phyloP scores from a whole-genome alignment of 2,329 filamentous ascomycete species.

The Pseudogymnoascus sp. region DNA sequence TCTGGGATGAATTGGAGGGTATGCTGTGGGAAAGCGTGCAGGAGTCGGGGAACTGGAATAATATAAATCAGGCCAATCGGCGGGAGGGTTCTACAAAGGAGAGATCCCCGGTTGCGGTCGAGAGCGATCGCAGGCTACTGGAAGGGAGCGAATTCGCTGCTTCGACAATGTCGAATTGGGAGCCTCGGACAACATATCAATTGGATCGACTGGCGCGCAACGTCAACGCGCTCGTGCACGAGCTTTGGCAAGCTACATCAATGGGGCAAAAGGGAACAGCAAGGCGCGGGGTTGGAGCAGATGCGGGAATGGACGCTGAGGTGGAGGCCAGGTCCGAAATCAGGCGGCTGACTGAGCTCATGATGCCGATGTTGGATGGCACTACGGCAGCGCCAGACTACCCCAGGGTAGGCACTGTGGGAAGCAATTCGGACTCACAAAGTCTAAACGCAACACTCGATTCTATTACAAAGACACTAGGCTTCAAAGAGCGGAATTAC shows the following conservation, averaged over 20 bases:
- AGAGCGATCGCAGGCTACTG: neutral
- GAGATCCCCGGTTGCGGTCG: neutral
- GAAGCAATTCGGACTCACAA: neutral
- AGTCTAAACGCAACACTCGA: neutral
- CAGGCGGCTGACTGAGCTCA: neutral
- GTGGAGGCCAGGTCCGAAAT: neutral
- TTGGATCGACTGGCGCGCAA: neutral
- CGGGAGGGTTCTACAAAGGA: neutral
- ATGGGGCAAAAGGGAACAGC: neutral
- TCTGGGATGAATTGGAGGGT: neutral
- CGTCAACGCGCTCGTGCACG: neutral
- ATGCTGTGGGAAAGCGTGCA: neutral
- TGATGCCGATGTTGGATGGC: neutral
- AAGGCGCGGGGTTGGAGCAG: neutral
- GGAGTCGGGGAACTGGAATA: neutral
- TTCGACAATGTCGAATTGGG: conserved; percentile 1
- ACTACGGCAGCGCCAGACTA: neutral
- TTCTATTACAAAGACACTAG: neutral
- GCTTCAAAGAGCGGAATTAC: conserved; percentile 12
- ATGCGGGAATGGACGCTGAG: neutral
- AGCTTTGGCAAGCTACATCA: neutral
- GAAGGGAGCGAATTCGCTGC: neutral
- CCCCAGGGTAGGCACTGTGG: neutral
- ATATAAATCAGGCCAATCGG: neutral
- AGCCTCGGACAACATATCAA: neutral